phyloP scores from a whole-genome alignment of 106 monocot genomes.

The Vanilla planifolia region DNA sequence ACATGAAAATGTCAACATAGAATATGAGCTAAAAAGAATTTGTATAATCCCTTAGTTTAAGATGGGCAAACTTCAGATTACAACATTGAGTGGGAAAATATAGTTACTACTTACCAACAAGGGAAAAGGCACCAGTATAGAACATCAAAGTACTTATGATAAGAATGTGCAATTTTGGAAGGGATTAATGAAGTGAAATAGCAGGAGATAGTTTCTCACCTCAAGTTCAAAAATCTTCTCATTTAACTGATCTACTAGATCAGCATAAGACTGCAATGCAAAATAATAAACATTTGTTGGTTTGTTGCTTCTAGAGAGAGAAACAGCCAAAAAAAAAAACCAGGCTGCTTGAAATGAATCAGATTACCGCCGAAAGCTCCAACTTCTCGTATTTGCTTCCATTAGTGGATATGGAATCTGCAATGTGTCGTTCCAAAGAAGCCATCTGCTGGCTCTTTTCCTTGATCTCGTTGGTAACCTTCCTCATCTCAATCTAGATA shows the following conservation, averaged over 20 bases:
- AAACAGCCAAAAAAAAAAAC: constrained; percentile 9
- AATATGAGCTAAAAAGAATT: too few relatives aligned
- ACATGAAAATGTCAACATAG: not conserved
- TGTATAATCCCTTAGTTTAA: too few relatives aligned
- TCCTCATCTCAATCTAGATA: constrained; percentile 71
- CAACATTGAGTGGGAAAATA: too few relatives aligned
- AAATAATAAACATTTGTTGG: constrained; percentile 6
- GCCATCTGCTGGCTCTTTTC: constrained; percentile 66
- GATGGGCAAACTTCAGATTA: too few relatives aligned
- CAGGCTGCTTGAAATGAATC: not conserved
- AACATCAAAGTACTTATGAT: too few relatives aligned
- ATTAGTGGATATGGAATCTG: constrained; percentile 33
- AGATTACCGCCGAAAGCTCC: constrained; percentile 38
- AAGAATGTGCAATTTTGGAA: too few relatives aligned
- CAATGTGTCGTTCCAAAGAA: constrained; percentile 70
- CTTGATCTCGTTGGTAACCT: constrained; percentile 66
- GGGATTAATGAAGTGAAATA: not conserved
- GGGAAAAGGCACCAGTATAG: too few relatives aligned
- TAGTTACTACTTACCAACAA: too few relatives aligned
- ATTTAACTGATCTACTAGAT: constrained; percentile 50
- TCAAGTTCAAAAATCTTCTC: constrained; percentile 86
- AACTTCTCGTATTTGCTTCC: constrained; percentile 40
- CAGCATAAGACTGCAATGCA: constrained; percentile 69
- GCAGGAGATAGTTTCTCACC: constrained; percentile 29
- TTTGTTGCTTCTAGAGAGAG: not conserved